Evolutionary conservation across 306 rosid genomes (phyloP).

Genomic region (Trifolium pratense): DNA sequence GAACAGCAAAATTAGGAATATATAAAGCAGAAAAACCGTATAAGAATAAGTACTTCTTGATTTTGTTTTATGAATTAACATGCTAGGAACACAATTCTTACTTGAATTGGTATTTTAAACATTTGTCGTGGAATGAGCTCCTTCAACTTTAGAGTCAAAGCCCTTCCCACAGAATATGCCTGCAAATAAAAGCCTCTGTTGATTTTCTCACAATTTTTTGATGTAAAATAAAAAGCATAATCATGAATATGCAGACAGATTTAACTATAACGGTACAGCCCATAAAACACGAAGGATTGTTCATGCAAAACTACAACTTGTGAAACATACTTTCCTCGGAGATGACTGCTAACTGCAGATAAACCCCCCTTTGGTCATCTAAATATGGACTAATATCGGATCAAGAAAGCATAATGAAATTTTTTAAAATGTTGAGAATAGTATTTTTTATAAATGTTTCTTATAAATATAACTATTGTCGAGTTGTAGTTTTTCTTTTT

Average conservation of each 20-base stretch:
- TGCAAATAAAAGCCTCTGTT: slow-evolving; percentile 47
- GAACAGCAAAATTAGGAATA: slow-evolving; percentile 15
- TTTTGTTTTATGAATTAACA: neutral
- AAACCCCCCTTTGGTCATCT: neutral
- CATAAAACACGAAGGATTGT: neutral
- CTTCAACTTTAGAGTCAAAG: slow-evolving; percentile 88
- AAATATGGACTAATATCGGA: too few species aligned
- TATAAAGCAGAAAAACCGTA: slow-evolving; percentile 28
- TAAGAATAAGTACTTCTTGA: neutral
- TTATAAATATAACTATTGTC: neutral
- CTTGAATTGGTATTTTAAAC: slow-evolving; percentile 97
- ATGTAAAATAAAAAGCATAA: slow-evolving; percentile 15
- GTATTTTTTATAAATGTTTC: neutral
- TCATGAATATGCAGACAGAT: slow-evolving; percentile 22
- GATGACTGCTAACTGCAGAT: slow-evolving; percentile 11
- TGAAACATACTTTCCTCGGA: slow-evolving; percentile 15
- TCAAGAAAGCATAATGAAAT: too few species aligned
- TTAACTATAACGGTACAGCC: slow-evolving; percentile 1
- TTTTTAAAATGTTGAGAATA: too few species aligned
- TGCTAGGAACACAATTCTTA: slow-evolving; percentile 43
- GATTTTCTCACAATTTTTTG: slow-evolving; percentile 34
- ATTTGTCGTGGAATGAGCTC: slow-evolving; percentile 97
- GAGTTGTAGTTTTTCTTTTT: too few species aligned
- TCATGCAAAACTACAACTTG: slow-evolving; percentile 20
- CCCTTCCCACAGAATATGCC: slow-evolving; percentile 95